Evolutionary conservation across 352 stramenopile genomes (phyloP).

Genomic region (Phytophthora citricola): DNA sequence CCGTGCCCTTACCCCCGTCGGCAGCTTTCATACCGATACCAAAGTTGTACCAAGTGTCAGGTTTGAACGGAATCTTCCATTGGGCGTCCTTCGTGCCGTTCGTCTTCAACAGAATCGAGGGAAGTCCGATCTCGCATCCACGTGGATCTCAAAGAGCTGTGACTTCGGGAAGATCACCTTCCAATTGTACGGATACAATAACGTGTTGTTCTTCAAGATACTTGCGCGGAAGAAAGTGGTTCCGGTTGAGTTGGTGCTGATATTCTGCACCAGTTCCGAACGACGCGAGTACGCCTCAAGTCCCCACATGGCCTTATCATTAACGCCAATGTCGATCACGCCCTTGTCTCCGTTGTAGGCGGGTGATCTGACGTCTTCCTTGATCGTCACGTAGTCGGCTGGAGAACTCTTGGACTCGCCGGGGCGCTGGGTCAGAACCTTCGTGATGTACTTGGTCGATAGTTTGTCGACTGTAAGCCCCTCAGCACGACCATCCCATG

Average conservation of each 20-base stretch:
- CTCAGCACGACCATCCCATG: slow-evolving; percentile 54
- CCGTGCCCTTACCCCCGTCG: slow-evolving; percentile 5
- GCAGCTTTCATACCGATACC: slow-evolving; percentile 41
- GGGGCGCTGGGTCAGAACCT: slow-evolving; percentile 55
- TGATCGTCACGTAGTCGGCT: slow-evolving; percentile 41
- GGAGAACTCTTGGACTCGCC: slow-evolving; percentile 26
- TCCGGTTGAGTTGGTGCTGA: slow-evolving; percentile 33
- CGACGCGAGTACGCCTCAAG: slow-evolving; percentile 34
- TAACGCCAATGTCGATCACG: slow-evolving; percentile 39
- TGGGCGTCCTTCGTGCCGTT: slow-evolving; percentile 40
- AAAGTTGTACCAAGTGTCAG: slow-evolving; percentile 42
- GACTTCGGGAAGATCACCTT: slow-evolving; percentile 56
- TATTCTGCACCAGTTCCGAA: slow-evolving; percentile 41
- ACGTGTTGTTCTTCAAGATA: slow-evolving; percentile 35
- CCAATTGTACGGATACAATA: slow-evolving; percentile 38
- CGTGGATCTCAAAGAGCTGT: slow-evolving; percentile 50
- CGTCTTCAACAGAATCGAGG: slow-evolving; percentile 47
- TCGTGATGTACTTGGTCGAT: slow-evolving; percentile 46
- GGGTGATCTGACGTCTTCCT: slow-evolving; percentile 29
- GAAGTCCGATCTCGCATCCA: slow-evolving; percentile 41
- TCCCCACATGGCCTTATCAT: slow-evolving; percentile 38
- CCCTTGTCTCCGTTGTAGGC: slow-evolving; percentile 42
- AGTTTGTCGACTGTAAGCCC: slow-evolving; percentile 48
- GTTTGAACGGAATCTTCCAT: slow-evolving; percentile 44
- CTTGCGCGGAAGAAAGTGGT: slow-evolving; percentile 47